Base-by-base conservation (phyloP, 768 basidiomycete genomes). In the Suillus hirtellus region DNA sequence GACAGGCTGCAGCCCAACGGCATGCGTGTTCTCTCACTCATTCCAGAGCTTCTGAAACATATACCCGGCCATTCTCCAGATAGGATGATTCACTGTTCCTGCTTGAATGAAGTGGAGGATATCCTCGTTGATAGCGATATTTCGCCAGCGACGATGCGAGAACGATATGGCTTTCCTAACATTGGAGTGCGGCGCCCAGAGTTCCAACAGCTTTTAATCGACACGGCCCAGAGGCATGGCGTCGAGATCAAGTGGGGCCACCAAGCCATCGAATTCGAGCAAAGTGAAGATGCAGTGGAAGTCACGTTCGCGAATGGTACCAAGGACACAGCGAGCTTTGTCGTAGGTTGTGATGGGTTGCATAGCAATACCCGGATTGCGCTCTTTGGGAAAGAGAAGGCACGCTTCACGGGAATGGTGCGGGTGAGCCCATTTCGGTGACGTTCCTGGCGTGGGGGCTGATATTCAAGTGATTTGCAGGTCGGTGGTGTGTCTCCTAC, bases 301-400 rank as follows among this genome's bases (percentile, higher is more conserved):
- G 79, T 78, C 10, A 66, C 49, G 6, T 78, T 81, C 63, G 71
- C 68, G 43, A 77, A 78, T 55, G 81, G 79, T 10, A 64, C 65
- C 21, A 69, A 61, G 49, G 79, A 76, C 49, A 73, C 66, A 0
- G 80, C 75, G 7, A 75, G 73, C 62, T 75, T 82, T 59, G 73
- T 81, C 7, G 72, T 81, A 11, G 81, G 80, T 17, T 80, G 79
- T 66, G 81, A 82, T 61, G 81, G 81, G 10, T 68, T 82, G 62
- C 81, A 81, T 63, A 78, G 78, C 65, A 73, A 69, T 59, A 79
- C 80, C 7, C 72, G 81, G 2, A 66, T 64, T 21, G 65, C 71
- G 14, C 68, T 81, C n/a, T 80, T 80, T 60, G 80, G 80, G 2
- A 64, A 73, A 49, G 75, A 78, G 54, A 61, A 67, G 34, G 71